These are phyloP conservation scores for Psilocybe azurescens DNA, from an alignment of 768 basidiomycete genomes.

Conservation along the genomic window DNA sequence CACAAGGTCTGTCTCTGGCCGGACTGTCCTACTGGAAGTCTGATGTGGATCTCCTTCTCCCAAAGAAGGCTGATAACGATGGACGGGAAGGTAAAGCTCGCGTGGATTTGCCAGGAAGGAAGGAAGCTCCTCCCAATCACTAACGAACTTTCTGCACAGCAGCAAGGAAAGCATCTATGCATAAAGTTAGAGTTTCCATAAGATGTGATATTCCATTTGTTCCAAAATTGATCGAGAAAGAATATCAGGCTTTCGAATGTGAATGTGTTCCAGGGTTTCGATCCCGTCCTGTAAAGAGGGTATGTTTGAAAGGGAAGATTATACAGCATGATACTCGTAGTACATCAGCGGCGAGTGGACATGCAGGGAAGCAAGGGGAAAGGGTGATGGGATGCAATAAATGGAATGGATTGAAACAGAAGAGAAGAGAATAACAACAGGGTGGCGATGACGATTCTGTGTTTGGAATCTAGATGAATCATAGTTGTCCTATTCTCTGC, in stretches of 20 bases:
- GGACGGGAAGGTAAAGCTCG: too few species aligned
- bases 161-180: neutral
- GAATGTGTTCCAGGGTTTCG: neutral
- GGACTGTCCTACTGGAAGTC: too few species aligned
- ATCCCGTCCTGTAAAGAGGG: conserved; percentile 3
- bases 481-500: conserved; percentile 81
- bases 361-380: neutral
- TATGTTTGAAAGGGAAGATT: conserved; percentile 8
- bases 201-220: neutral
- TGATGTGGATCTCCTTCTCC: too few species aligned
- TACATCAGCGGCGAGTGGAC: conserved; percentile 10
- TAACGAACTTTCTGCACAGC: too few species aligned
- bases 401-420: too few species aligned
- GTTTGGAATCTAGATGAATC: neutral
- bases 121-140: too few species aligned
- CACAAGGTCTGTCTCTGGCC: too few species aligned
- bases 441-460: too few species aligned
- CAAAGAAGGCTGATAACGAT: too few species aligned
- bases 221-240: too few species aligned
- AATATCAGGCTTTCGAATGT: neutral
- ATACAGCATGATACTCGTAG: conserved; percentile 1
- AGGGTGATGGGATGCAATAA: neutral
- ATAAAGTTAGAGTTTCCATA: neutral
- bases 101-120: too few species aligned
- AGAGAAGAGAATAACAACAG: too few species aligned